phyloP scores from a whole-genome alignment of 495 filamentous ascomycete species.

The Aspergillus asperescens region DNA sequence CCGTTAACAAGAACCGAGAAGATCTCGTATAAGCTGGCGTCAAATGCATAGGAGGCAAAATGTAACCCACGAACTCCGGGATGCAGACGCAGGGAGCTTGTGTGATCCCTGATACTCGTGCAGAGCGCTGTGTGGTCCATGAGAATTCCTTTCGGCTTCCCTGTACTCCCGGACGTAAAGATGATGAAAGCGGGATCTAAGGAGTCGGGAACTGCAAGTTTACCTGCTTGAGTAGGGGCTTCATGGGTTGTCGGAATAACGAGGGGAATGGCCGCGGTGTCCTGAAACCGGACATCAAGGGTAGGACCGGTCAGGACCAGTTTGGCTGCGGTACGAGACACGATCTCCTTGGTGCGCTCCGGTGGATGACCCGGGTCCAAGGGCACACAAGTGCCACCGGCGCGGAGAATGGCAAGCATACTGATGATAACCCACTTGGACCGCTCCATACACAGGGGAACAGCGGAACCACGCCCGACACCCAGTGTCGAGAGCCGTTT shows the following conservation, averaged over 20 bases:
- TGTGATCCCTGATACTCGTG: constrained; percentile 2
- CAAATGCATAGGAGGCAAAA: constrained; percentile 41
- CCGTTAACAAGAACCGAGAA: constrained; percentile 27
- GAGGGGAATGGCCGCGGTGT: neutral
- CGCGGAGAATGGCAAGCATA: constrained; percentile 39
- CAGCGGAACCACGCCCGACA: neutral
- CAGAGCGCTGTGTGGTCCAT: constrained; percentile 17
- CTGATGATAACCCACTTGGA: constrained; percentile 33
- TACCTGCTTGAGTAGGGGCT: neutral
- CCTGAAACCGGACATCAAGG: neutral
- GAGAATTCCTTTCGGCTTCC: constrained; percentile 31
- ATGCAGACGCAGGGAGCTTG: constrained; percentile 34
- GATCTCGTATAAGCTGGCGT: constrained; percentile 29
- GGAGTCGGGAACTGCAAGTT: neutral
- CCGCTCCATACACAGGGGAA: constrained; percentile 44
- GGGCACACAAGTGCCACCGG: constrained; percentile 40
- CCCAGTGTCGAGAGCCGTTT: constrained; percentile 8
- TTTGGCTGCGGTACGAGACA: constrained; percentile 10
- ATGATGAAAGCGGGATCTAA: constrained; percentile 25
- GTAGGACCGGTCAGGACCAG: constrained; percentile 6
- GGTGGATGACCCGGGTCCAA: constrained; percentile 39
- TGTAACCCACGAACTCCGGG: constrained; percentile 47
- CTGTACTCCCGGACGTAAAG: constrained; percentile 33
- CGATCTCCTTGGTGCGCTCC: constrained; percentile 38
- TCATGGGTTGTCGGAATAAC: constrained; percentile 31